Conservation (phyloP, 768 basidiomycete genomes). For the Candolleomyces aberdarensis region DNA sequence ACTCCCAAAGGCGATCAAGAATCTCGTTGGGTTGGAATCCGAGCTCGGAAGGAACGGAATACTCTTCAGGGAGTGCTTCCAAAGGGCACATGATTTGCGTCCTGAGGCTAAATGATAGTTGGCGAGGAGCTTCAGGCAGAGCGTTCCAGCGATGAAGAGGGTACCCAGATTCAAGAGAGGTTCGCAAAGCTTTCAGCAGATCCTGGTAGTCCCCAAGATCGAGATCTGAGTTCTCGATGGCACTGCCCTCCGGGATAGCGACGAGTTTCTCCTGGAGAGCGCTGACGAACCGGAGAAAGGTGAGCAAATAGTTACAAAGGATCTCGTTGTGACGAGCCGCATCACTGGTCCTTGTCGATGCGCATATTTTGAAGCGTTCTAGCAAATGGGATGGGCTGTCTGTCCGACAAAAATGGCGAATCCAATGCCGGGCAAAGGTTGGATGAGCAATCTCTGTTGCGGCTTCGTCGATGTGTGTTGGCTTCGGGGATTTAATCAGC, state of each 20-base stretch:
- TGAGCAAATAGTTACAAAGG: neutral
- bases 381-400: neutral
- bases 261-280: neutral
- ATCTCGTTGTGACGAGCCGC: neutral
- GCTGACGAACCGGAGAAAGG: neutral
- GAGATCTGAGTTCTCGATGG: neutral
- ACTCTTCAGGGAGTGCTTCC: neutral
- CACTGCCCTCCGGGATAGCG: neutral
- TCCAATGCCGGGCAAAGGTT: neutral
- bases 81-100: neutral
- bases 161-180: neutral
- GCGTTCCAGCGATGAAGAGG: neutral
- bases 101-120: neutral
- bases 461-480: neutral
- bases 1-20: neutral
- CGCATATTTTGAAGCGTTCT: neutral
- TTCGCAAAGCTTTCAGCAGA: neutral
- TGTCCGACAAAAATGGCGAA: neutral
- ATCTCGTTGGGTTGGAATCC: neutral
- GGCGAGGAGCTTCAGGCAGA: neutral
- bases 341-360: neutral
- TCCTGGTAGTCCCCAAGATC: neutral
- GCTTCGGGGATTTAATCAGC: conserved; percentile 1
- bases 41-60: too few relatives aligned
- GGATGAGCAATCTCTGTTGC: neutral